Base-by-base conservation (phyloP, 148 eudicot genomes). In the Fagopyrum esculentum region DNA sequence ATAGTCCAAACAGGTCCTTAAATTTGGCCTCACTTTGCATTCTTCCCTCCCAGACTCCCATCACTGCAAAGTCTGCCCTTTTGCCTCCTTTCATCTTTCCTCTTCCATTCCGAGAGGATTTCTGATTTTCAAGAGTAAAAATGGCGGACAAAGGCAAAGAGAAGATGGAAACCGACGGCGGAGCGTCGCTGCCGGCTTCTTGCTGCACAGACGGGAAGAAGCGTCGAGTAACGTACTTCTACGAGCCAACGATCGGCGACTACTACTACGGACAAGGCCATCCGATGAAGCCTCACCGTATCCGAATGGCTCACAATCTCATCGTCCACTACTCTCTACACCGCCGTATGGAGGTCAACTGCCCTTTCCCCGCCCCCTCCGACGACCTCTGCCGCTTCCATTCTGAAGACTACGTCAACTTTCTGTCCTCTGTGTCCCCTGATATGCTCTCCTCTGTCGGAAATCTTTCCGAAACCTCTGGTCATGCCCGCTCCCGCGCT, bases 191-290 rank as follows among this genome's bases (percentile, higher is more conserved):
- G 0, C 86, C 89, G 0, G 30, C 88, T 8, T 44, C 90, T 2
- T 93, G 89, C 82, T 70, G 86, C 43, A 74, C 88, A 5, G 98
- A 91, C 85, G 87, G 77, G 0, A 78, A 73, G 2, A 87, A 91
- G 44, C 92, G 94, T 6, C 87, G 88, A 9, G 98, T 93, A 69
- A 76, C 92, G 3, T 91, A 91, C 91, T 93, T 91, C 83, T 91
- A 93, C 90, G 98, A 93, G 51, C 98, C 98, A 0, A 72, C 92
- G 4, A 89, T 93, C 79, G 97, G 97, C 74, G 91, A 93, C 81
- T 91, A 86, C 85, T 93, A 91, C 91, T 93, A 93, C 85, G 97
- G 98, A 16, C 97, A 93, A 52, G 94, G 94, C 74, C 98, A 93
- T 83, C 94, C 97, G 0, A 93, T 93, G 98, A 93, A 93, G 63